Evolutionary conservation across 306 rosid species (phyloP), one percentile per base, ranked within the genome.

Genomic region (Argentina anserina): DNA sequence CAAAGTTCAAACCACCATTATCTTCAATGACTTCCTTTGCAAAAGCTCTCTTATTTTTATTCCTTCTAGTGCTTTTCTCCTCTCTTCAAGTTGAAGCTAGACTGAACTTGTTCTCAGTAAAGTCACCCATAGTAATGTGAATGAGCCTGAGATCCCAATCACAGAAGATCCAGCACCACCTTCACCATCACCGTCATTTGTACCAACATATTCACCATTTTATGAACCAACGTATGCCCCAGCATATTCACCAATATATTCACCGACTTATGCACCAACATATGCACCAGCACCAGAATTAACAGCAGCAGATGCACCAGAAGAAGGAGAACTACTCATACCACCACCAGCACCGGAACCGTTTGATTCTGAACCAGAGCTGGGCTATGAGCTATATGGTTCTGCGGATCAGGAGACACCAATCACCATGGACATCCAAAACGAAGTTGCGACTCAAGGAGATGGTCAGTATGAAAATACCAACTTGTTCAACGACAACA

Each of bases 341-440:
- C 65, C 75, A 0, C 76, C 79, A 3, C 87, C 80, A 3, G 77
- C 79, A 3, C 87, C 80, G 4, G 77, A 81, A 20, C 84, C 88
- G 17, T 85, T 74, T 14, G 33, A 74, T 77, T 66, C 68, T 26
- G 18, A 83, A 28, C 77, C 56, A 0, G 88, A 83, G 59, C 62
- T 84, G 12, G 87, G 83, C 18, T 86, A 87, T 55, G 97, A 87
- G 37, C 84, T 89, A 2, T 91, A 87, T 53, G 91, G 89, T 34
- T 39, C 74, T 45, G 59, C 29, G 52, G 8, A 46, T 46, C 40
- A 2, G 33, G 53, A 78, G 29, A 80, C 77, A 20, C 82, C 85
- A 6, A 53, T 81, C 7, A 70, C 87, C n/a, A 77, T 79, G 23
- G 80, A 60, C 69, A 76, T 63, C 69, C 87, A 81, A 37, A 80